Evolutionary conservation across 306 rosid genomes (phyloP).

Genomic region (Fagus sylvatica): DNA sequence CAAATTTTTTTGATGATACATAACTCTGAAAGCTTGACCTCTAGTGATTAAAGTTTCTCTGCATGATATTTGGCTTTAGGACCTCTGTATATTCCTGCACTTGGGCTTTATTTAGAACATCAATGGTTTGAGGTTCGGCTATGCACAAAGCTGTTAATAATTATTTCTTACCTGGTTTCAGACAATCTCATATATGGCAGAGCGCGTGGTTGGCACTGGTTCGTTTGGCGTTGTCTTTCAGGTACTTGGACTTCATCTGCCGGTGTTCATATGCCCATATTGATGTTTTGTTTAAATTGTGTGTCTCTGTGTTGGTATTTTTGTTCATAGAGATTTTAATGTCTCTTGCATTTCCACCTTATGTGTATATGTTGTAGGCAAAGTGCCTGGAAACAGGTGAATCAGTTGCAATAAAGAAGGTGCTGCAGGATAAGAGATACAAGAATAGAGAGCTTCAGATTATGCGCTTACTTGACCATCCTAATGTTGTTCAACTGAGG

Average conservation of each 20-base stretch:
- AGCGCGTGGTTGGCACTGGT: slow-evolving; percentile 95
- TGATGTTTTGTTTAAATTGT: slow-evolving; percentile 5
- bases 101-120: background rate
- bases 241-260: slow-evolving; percentile 48
- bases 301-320: background rate
- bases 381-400: slow-evolving; percentile 88
- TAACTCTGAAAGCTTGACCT: background rate
- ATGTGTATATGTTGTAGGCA: slow-evolving; percentile 46
- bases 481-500: slow-evolving; percentile 71
- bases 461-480: slow-evolving; percentile 80
- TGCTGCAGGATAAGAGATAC: slow-evolving; percentile 90
- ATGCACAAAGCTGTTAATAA: slow-evolving; percentile 8
- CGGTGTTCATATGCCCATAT: background rate
- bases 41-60: slow-evolving; percentile 12
- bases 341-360: background rate
- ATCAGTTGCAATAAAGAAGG: slow-evolving; percentile 87
- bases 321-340: background rate
- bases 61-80: slow-evolving; percentile 1
- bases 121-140: background rate
- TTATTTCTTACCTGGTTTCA: slow-evolving; percentile 34
- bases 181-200: slow-evolving; percentile 92
- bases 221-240: slow-evolving; percentile 93
- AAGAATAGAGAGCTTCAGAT: slow-evolving; percentile 91
- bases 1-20: background rate
- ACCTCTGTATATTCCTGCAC: background rate